A percentile compares a stretch with the other conserved stretches of the same genome.
These are phyloP conservation scores for Salix udensis DNA, from an alignment of 345 rosid species.

Conservation along the genomic window DNA sequence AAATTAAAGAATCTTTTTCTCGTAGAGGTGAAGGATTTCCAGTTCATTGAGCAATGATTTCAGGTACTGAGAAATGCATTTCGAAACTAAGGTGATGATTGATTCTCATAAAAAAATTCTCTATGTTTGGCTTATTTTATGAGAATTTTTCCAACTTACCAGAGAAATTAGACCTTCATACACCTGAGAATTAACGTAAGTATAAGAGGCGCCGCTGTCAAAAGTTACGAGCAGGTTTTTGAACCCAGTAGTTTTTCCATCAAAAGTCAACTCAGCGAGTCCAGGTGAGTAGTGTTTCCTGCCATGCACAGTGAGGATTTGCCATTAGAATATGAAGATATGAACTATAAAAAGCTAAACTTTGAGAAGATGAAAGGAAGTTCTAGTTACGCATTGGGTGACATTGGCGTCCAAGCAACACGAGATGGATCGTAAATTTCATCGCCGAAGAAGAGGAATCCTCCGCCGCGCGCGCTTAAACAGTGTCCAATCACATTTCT, in stretches of 20 bases:
- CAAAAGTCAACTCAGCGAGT: slow-evolving; percentile 55
- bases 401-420: slow-evolving; percentile 74
- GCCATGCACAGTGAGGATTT: slow-evolving; percentile 17
- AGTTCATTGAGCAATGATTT: neutral
- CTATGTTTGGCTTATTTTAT: neutral
- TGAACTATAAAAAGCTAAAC: neutral
- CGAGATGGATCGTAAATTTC: slow-evolving; percentile 63
- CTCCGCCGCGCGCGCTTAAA: slow-evolving; percentile 77
- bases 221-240: slow-evolving; percentile 49
- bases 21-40: neutral
- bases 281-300: slow-evolving; percentile 87
- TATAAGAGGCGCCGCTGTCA: slow-evolving; percentile 93
- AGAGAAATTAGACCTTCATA: slow-evolving; percentile 44
- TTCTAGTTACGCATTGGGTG: slow-evolving; percentile 46
- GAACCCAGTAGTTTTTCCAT: slow-evolving; percentile 56
- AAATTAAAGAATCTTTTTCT: no score
- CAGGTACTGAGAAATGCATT: neutral
- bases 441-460: slow-evolving; percentile 81
- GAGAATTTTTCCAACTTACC: slow-evolving; percentile 40
- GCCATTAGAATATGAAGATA: slow-evolving; percentile 1
- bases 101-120: no score
- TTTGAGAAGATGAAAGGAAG: neutral
- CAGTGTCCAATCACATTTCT: slow-evolving; percentile 83
- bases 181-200: slow-evolving; percentile 65
- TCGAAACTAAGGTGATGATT: neutral